phyloP scores from a whole-genome alignment of 768 basidiomycete genomes.

The Lenzites betulinus region DNA sequence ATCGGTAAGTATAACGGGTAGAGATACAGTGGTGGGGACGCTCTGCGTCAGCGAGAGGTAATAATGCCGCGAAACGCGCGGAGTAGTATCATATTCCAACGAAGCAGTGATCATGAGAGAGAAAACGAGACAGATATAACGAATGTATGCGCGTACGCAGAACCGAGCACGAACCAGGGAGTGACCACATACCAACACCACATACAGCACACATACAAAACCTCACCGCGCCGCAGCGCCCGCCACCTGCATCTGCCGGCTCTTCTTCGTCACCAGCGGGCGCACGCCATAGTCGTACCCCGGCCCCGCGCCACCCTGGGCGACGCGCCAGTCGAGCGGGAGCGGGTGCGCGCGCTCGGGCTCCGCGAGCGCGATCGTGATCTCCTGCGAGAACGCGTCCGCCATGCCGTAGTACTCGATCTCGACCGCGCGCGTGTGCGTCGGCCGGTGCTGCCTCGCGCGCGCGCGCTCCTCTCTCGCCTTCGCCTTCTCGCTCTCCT shows the following conservation, averaged over 20 bases:
- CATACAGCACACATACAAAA: too few relatives aligned
- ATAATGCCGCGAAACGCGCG: background rate
- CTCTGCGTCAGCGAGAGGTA: background rate
- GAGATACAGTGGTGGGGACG: conserved; percentile 5
- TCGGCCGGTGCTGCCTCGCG: background rate
- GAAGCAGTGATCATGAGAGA: background rate
- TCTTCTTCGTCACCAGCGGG: conserved; percentile 15
- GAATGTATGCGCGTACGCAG: background rate
- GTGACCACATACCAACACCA: background rate
- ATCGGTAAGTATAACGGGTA: conserved; percentile 1
- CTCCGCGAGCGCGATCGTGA: conserved; percentile 15
- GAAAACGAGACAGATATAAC: background rate
- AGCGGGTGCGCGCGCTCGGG: conserved; percentile 18
- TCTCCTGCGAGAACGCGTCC: conserved; percentile 11
- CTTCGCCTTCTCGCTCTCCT: background rate
- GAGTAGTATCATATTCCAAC: background rate
- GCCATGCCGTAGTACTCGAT: conserved; percentile 16
- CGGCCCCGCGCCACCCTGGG: background rate
- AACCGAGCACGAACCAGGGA: background rate
- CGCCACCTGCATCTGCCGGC: background rate
- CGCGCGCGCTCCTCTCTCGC: background rate
- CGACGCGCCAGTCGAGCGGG: conserved; percentile 13
- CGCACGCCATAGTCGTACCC: conserved; percentile 9
- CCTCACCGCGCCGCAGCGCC: background rate
- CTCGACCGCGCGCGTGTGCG: conserved; percentile 8